Base-by-base conservation (phyloP, 2,329 filamentous ascomycete species). In the Phyllosticta citribraziliensis region DNA sequence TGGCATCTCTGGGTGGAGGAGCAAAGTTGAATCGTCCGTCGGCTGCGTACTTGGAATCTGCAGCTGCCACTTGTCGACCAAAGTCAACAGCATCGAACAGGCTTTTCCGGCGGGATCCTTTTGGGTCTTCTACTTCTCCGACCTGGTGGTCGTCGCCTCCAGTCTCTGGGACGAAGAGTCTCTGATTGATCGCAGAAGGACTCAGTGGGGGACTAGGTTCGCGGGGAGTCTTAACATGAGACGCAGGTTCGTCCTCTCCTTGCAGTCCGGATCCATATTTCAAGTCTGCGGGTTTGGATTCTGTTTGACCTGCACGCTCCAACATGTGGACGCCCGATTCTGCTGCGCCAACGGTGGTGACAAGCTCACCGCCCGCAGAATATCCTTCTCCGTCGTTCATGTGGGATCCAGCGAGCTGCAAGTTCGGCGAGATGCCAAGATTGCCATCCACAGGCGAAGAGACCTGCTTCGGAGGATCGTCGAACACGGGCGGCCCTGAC, bases 51-150 rank as follows among this genome's bases (percentile, higher is more conserved):
- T 83, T 84, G 22, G 78, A 72, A 66, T 83, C 79, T 60, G 79
- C 78, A 24, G 75, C 65, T 50, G 73, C 72, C 60, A 83, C 67
- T 57, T 75, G 77, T 40, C 74, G 72, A 64, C 76, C 78, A 67
- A 85, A 85, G 9, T 70, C 66, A 8, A 85, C 72, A 0, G 82
- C 79, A 50, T 76, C 72, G 65, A 83, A 85, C 55, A 76, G 74
- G 63, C 79, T 80, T 53, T 76, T 73, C 30, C 70, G 60, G n/a
- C 67, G 14, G 14, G 40, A 8, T 62, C 55, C 35, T 25, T 55
- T 62, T 8, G 60, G 4, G 17, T 61, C 55, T 2, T 40, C 54
- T 12, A 50, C 35, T 19, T 56, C 58, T 6, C 52, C 40, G 12
- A 35, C 51, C 5, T 58, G n/a, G 19, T 22, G 35, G 20, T 55